Conservation (phyloP, 805 yeast genomes). For the Cyberlindnera mississippiensis region DNA sequence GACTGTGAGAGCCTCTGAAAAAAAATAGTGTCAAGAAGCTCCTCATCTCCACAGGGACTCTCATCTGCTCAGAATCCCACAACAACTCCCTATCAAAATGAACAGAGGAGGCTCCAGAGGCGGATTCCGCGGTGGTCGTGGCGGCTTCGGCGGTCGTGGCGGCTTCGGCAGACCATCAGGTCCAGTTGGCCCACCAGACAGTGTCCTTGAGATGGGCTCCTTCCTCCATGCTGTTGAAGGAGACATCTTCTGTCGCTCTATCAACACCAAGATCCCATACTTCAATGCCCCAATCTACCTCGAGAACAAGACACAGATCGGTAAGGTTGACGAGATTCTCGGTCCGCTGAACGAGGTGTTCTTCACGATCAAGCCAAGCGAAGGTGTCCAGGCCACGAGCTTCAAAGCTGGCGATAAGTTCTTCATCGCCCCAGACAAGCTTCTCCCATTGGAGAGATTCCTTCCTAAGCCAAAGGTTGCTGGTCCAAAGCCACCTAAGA, state of each 20-base stretch:
- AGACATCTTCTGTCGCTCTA: conserved; percentile 93
- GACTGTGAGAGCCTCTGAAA: not conserved
- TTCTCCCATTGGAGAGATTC: conserved; percentile 93
- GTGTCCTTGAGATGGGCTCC: conserved; percentile 91
- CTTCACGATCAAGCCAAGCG: conserved; percentile 93
- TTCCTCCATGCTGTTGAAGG: conserved; percentile 94
- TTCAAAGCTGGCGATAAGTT: conserved; percentile 96
- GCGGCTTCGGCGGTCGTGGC: conserved; percentile 33
- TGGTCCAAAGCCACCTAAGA: conserved; percentile 77
- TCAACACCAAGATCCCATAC: conserved; percentile 91
- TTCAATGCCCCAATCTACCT: conserved; percentile 98
- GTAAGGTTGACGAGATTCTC: conserved; percentile 96
- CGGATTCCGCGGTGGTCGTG: conserved; percentile 57
- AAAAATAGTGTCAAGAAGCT: conserved; percentile 2
- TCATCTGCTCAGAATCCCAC: not conserved
- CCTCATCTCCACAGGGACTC: conserved; percentile 13
- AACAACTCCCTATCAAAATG: conserved; percentile 25
- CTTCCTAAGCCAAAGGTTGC: conserved; percentile 91
- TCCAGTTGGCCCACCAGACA: conserved; percentile 95
- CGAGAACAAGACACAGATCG: conserved; percentile 93
- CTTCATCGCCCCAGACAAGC: conserved; percentile 90
- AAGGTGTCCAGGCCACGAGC: conserved; percentile 91
- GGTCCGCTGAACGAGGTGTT: conserved; percentile 98
- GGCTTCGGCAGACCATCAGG: conserved; percentile 68
- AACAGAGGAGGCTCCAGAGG: conserved; percentile 46